Evolutionary conservation across 2,329 filamentous ascomycete genomes (phyloP), one percentile per base, ranked within the genome.

Genomic region (Camillea tinctor): DNA sequence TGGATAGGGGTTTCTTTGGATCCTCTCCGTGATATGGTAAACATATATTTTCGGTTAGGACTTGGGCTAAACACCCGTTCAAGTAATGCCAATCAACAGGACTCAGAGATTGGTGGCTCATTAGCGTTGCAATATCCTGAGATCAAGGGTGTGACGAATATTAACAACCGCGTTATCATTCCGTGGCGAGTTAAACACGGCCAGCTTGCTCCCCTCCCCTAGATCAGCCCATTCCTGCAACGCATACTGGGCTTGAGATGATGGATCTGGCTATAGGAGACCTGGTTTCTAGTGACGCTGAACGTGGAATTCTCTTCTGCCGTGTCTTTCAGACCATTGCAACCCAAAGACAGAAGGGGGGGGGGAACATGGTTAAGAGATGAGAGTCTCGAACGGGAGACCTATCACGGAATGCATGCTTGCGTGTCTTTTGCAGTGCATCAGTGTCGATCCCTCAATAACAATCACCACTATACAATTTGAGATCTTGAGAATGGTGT

Each of bases 151-250:
- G 57, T 62, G 56, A 62, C 58, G 60, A 63, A 56, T 61, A 49
- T 56, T 21, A 54, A 54, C 55, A 49, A 26, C 52, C 49, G 40
- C 52, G 49, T 60, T 59, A 53, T 59, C 50, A 51, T 59, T 44
- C 50, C 50, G 55, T 57, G 56, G 48, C 56, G 50, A 24, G 26
- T 54, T 55, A 22, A 21, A 55, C 54, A 51, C 53, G 56, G 30
- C 5, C 51, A 58, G 54, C 60, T 63, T 60, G 60, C 59, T 57
- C 52, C 59, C 60, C 51, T 67, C 69, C 17, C 59, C 52, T 23
- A 66, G 60, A 40, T 62, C 66, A 40, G 68, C 70, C 67, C 64
- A 58, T 64, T 57, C 22, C 61, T 61, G 55, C 62, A 64, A 6
- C 20, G 59, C 48, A 48, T 66, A 22, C 63, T 59, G 52, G 56